Conservation (phyloP, 2,329 filamentous ascomycete genomes). For the Paradendryphiella salina region DNA sequence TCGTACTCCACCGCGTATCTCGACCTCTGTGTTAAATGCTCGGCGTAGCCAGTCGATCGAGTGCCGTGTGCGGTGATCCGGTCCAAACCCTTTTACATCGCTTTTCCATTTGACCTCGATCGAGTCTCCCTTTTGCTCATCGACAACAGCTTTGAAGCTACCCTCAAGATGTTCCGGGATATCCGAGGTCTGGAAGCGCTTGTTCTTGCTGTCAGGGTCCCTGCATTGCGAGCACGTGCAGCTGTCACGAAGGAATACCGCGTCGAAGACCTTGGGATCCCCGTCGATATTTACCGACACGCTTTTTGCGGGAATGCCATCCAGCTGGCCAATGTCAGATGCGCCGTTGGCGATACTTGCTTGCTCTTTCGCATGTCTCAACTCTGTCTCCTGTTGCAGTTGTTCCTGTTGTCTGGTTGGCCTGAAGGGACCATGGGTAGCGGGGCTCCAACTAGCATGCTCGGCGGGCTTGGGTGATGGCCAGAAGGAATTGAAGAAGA, state of each 20-base stretch:
- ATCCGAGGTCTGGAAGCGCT: constrained; percentile 66
- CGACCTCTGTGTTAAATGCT: constrained; percentile 38
- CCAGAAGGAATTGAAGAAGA: constrained; percentile 27
- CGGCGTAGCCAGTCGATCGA: constrained; percentile 41
- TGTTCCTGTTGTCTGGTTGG: constrained; percentile 27
- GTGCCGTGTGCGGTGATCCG: constrained; percentile 49
- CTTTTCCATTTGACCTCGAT: constrained; percentile 65
- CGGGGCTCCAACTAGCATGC: constrained; percentile 26
- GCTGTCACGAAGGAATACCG: constrained; percentile 57
- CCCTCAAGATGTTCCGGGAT: constrained; percentile 55
- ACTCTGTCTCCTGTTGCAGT: constrained; percentile 20
- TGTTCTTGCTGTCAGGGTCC: constrained; percentile 63
- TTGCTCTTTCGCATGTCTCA: constrained; percentile 16
- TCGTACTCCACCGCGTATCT: constrained; percentile 40
- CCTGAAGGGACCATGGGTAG: constrained; percentile 25
- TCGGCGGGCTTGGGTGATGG: constrained; percentile 22
- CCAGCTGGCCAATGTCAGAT: constrained; percentile 21
- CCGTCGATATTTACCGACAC: constrained; percentile 42
- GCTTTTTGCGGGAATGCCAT: constrained; percentile 34
- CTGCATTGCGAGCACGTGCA: constrained; percentile 62
- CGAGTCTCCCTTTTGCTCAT: constrained; percentile 48
- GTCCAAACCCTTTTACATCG: constrained; percentile 54
- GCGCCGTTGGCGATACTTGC: constrained; percentile 10
- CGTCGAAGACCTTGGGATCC: constrained; percentile 36
- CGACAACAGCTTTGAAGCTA: constrained; percentile 40